Evolutionary conservation across 2,329 filamentous ascomycete species (phyloP).

Genomic region (Colletotrichum lentis): DNA sequence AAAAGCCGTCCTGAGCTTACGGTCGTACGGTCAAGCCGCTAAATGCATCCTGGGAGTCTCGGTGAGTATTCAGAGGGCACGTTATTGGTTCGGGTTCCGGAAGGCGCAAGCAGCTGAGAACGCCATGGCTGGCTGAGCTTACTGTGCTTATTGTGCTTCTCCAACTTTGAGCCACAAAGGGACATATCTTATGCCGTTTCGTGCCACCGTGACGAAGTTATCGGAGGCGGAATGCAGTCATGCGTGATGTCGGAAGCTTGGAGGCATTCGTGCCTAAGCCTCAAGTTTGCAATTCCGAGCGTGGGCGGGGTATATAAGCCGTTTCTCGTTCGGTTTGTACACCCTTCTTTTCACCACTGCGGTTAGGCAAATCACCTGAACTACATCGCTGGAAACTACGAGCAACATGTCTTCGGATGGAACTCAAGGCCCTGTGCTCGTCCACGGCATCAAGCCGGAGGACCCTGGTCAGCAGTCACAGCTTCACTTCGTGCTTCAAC

Average conservation of each 20-base stretch:
- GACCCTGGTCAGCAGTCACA: constrained; percentile 8
- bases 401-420: constrained; percentile 31
- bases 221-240: not conserved
- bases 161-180: not conserved
- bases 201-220: not conserved
- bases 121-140: constrained; percentile 12
- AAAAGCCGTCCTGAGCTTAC: not conserved
- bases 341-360: too few relatives aligned
- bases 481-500: too few relatives aligned
- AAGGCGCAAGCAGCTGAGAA: not conserved
- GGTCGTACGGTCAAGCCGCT: not conserved
- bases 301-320: not conserved
- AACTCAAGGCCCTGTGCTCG: constrained; percentile 18
- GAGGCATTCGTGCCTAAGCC: too few relatives aligned
- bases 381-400: too few relatives aligned
- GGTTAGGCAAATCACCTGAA: not conserved
- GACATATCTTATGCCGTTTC: constrained; percentile 5
- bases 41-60: not conserved
- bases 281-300: too few relatives aligned
- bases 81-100: not conserved
- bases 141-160: not conserved
- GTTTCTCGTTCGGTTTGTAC: too few relatives aligned
- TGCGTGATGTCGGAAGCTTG: not conserved
- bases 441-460: constrained; percentile 23
- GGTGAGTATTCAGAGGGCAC: not conserved